A percentile compares a stretch with the other conserved stretches of the same genome.
phyloP scores from a whole-genome alignment of 1,284 basidiomycete species.

The Chiua sp. region DNA sequence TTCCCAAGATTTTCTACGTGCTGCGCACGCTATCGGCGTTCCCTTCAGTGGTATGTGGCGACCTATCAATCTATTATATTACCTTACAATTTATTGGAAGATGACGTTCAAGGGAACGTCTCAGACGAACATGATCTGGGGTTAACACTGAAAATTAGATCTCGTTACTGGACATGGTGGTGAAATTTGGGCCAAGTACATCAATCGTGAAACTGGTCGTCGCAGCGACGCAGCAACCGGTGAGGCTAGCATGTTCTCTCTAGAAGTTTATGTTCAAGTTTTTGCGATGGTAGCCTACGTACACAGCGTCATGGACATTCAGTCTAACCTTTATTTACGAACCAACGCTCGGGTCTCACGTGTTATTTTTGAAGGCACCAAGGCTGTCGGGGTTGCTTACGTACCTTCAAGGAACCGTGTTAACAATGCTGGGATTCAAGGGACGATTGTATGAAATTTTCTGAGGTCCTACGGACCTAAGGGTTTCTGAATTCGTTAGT shows the following conservation, averaged over 20 bases:
- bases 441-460: slow-evolving; percentile 55
- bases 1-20: slow-evolving; percentile 73
- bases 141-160: slow-evolving; percentile 46
- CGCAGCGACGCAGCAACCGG: slow-evolving; percentile 75
- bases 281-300: slow-evolving; percentile 54
- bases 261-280: slow-evolving; percentile 1
- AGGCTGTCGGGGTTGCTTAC: slow-evolving; percentile 74
- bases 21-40: slow-evolving; percentile 63
- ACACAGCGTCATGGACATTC: slow-evolving; percentile 73
- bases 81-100: slow-evolving; percentile 35
- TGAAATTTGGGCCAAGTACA: slow-evolving; percentile 80
- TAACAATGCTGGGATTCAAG: slow-evolving; percentile 55
- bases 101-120: slow-evolving; percentile 61
- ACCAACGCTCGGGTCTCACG: slow-evolving; percentile 70
- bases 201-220: slow-evolving; percentile 74
- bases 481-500: background rate
- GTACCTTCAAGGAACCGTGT: slow-evolving; percentile 66
- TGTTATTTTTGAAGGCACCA: slow-evolving; percentile 73
- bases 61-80: background rate
- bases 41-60: slow-evolving; percentile 63
- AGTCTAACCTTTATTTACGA: slow-evolving; percentile 65
- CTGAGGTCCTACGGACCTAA: background rate
- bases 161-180: slow-evolving; percentile 65
- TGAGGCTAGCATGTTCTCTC: slow-evolving; percentile 24
- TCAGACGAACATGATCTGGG: background rate